Evolutionary conservation across 805 yeast species (phyloP).

Genomic region (Suhomyces faveliae): DNA sequence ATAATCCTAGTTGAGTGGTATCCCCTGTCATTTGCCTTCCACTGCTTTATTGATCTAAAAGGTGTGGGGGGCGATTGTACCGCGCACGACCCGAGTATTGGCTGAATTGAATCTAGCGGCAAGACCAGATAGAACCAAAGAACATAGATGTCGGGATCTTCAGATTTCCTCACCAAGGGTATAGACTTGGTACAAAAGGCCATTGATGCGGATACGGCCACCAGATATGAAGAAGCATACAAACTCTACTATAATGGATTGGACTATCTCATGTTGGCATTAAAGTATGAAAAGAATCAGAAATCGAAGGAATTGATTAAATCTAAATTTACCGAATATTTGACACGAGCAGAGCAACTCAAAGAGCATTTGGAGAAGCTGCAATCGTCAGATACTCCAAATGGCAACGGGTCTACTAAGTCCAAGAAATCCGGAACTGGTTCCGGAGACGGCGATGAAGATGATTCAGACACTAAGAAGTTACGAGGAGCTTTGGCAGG

Average conservation of each 20-base stretch:
- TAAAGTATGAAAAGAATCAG: constrained; percentile 88
- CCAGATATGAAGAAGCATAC: constrained; percentile 91
- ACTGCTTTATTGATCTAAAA: too few relatives aligned
- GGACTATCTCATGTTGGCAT: constrained; percentile 92
- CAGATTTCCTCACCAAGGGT: constrained; percentile 89
- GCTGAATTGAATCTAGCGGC: too few relatives aligned
- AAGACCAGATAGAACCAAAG: constrained; percentile 40
- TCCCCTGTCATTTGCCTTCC: too few relatives aligned
- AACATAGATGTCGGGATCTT: constrained; percentile 33
- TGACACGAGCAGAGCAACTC: constrained; percentile 89
- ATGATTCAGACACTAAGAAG: constrained; percentile 82
- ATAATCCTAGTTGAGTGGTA: too few relatives aligned
- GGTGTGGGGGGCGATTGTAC: neutral
- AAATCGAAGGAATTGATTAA: constrained; percentile 85
- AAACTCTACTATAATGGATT: constrained; percentile 88
- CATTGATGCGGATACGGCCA: constrained; percentile 88
- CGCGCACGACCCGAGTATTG: neutral
- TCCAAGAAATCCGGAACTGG: constrained; percentile 47
- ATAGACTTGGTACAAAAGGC: constrained; percentile 92
- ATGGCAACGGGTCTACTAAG: constrained; percentile 58
- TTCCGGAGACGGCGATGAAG: constrained; percentile 57
- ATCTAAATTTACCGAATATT: constrained; percentile 85
- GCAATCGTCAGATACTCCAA: constrained; percentile 49
- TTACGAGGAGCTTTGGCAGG: constrained; percentile 88
- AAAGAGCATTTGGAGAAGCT: constrained; percentile 81